Conservation (phyloP, 164 flowering plant species). For the Magnolia changhungtana region DNA sequence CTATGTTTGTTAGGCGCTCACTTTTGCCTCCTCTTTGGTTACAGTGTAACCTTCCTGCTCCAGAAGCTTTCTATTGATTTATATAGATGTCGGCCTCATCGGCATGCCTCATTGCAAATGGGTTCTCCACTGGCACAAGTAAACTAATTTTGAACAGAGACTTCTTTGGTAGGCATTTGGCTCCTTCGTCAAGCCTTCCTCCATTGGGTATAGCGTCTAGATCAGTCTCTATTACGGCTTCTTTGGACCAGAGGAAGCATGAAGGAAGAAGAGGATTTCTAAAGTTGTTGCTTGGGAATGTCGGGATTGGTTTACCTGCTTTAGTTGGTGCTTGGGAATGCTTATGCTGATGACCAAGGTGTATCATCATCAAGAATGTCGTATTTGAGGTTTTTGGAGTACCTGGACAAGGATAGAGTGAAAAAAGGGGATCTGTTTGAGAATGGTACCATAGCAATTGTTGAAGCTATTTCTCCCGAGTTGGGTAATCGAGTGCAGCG, state of each 20-base stretch:
- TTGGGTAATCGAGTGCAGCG: constrained; percentile 84
- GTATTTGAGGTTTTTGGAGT: constrained; percentile 87
- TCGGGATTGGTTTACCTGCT: constrained; percentile 55
- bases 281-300: constrained; percentile 73
- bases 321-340: constrained; percentile 55
- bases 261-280: constrained; percentile 76
- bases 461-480: constrained; percentile 89
- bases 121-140: constrained; percentile 39
- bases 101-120: constrained; percentile 62
- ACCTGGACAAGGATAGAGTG: constrained; percentile 78
- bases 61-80: constrained; percentile 5
- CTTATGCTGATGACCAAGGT: constrained; percentile 89
- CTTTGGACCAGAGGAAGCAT: constrained; percentile 45
- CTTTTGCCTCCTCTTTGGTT: constrained; percentile 3
- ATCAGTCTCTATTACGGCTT: constrained; percentile 44
- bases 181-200: constrained; percentile 33
- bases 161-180: constrained; percentile 37
- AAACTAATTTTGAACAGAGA: constrained; percentile 40
- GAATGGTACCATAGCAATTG: constrained; percentile 95
- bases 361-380: constrained; percentile 95
- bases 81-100: constrained; percentile 70
- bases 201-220: constrained; percentile 37
- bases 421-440: constrained; percentile 82
- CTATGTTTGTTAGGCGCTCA: not conserved
- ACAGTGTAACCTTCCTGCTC: not conserved